Evolutionary conservation across 2,329 filamentous ascomycete species (phyloP), one percentile per base, ranked within the genome.

Genomic region (Fusarium lyarnte): DNA sequence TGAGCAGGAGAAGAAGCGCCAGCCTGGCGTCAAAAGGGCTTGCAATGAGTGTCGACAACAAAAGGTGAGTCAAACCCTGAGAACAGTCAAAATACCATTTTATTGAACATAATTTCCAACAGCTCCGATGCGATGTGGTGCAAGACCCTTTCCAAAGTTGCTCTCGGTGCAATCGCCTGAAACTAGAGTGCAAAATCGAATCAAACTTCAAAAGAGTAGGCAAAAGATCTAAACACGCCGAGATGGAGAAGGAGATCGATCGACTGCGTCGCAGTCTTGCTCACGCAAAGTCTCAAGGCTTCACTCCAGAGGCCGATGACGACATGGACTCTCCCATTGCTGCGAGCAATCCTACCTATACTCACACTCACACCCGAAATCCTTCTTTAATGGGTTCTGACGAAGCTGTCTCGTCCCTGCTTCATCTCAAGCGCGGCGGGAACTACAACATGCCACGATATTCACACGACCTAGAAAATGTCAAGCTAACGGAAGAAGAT

Each of bases 1-100:
- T 65, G 88, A 90, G 58, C 81, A 85, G 51, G 88, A 90, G 76
- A 89, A 88, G 82, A 90, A 89, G 81, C 86, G 90, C 68, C 89
- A 91, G 74, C 90, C 90, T 31, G 90, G 90, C 60, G 90, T 92
- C 53, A 94, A 95, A 84, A 87, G 93, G 77, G 93, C 93, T 10
- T 95, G 93, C 82, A 95, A 95, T 79, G 93, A 95, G 81, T 95
- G 93, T 79, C 88, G 93, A 69, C 93, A 95, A 83, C 93, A 95
- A 82, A 95, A 95, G 86, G 93, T 94, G 84, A 87, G 85, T 86
- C 79, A 58, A 66, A 19, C 33, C 42, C 23, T 27, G 27, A 27
- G 25, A 41, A 36, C 14, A 62, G 21, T 52, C 33, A 5, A 33
- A 13, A 16, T 27, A 21, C 21, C 21, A 43, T 45, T 49, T 11